phyloP scores from a whole-genome alignment of 495 filamentous ascomycete species.

The Penicillium parvum region DNA sequence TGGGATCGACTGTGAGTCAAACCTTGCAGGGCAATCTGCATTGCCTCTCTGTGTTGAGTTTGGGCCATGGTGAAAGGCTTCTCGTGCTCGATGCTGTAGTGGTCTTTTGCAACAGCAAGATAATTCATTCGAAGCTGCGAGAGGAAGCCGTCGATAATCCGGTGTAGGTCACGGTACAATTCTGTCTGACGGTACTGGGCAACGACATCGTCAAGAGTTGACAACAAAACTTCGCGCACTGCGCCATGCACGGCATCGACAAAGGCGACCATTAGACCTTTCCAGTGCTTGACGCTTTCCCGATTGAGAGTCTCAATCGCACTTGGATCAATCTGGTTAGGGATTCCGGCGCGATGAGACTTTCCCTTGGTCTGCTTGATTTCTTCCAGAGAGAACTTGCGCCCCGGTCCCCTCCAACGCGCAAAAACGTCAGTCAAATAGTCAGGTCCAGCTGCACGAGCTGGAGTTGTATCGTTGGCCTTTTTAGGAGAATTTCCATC shows the following conservation, averaged over 20 bases:
- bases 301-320: constrained; percentile 38
- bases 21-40: background rate
- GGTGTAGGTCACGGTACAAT: constrained; percentile 27
- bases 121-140: constrained; percentile 20
- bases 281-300: constrained; percentile 40
- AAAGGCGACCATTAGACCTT: constrained; percentile 26
- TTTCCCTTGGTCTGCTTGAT: constrained; percentile 35
- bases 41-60: constrained; percentile 13
- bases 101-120: constrained; percentile 12
- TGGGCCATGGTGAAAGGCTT: constrained; percentile 38
- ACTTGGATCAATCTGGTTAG: constrained; percentile 38
- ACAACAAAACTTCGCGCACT: constrained; percentile 28
- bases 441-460: background rate
- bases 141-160: constrained; percentile 30
- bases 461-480: too few species aligned
- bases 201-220: constrained; percentile 32
- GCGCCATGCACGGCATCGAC: constrained; percentile 24
- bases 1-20: constrained; percentile 9
- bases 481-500: background rate
- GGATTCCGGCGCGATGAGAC: constrained; percentile 33
- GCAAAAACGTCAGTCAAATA: constrained; percentile 18
- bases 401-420: constrained; percentile 7
- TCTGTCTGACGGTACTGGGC: constrained; percentile 32
- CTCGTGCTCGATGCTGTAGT: constrained; percentile 27
- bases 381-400: constrained; percentile 27